Conservation (phyloP, 2,329 filamentous ascomycete species). For the Alternaria infectoria region DNA sequence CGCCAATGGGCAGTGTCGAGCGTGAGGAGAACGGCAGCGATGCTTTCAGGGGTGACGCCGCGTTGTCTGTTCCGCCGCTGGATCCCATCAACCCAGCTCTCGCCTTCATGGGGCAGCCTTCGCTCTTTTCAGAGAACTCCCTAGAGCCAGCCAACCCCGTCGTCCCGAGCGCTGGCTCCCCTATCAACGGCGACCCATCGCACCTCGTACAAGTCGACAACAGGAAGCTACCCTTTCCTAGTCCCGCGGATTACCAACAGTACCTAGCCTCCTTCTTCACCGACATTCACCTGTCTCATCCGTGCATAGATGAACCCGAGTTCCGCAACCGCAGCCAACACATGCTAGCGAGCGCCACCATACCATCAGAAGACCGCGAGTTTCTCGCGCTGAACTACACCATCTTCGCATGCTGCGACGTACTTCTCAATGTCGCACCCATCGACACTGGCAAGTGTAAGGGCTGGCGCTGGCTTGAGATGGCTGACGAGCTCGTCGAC, state of each 20-base stretch:
- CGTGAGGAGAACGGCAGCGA: constrained; percentile 32
- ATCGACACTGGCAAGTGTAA: constrained; percentile 13
- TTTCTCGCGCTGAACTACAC: constrained; percentile 41
- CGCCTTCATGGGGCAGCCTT: constrained; percentile 20
- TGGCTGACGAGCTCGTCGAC: constrained; percentile 37
- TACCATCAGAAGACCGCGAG: constrained; percentile 26
- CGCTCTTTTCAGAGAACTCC: constrained; percentile 18
- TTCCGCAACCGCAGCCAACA: constrained; percentile 32
- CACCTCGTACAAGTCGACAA: constrained; percentile 24
- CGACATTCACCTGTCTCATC: constrained; percentile 33
- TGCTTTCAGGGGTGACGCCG: constrained; percentile 20
- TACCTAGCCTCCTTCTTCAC: constrained; percentile 38
- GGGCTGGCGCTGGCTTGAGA: constrained; percentile 41
- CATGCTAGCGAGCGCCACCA: constrained; percentile 25
- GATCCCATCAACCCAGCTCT: constrained; percentile 34
- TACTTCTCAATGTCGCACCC: constrained; percentile 12
- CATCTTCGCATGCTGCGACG: constrained; percentile 35
- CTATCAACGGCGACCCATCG: neutral
- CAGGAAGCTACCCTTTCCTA: constrained; percentile 31
- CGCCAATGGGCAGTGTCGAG: constrained; percentile 34
- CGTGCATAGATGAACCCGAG: constrained; percentile 38
- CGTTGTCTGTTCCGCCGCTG: constrained; percentile 26
- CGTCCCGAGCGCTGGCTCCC: neutral
- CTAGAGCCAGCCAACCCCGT: constrained; percentile 11
- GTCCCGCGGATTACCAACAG: constrained; percentile 25